Evolutionary conservation across 2,329 filamentous ascomycete species (phyloP).

Genomic region (Cercospora brassicicola): DNA sequence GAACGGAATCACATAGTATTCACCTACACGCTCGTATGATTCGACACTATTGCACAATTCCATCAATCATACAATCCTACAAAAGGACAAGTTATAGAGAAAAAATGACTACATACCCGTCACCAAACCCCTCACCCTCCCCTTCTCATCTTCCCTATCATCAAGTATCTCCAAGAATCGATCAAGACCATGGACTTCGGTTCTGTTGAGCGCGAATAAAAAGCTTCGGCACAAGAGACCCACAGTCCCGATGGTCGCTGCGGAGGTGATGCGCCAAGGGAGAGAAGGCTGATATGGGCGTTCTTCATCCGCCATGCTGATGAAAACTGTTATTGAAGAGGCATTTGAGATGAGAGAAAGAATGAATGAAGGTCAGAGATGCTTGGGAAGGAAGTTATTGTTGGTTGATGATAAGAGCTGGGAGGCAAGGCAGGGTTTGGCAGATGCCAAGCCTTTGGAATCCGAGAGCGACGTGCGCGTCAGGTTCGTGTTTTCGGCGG

Average conservation of each 20-base stretch:
- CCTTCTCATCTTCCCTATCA: constrained; percentile 64
- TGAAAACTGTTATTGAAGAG: background rate
- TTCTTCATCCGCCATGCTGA: constrained; percentile 45
- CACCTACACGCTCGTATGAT: background rate
- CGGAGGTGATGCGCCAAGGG: constrained; percentile 72
- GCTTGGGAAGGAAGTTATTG: background rate
- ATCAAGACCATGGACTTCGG: constrained; percentile 75
- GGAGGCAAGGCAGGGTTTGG: background rate
- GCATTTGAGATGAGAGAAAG: background rate
- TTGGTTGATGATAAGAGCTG: background rate
- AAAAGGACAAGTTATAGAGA: background rate
- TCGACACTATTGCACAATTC: constrained; percentile 59
- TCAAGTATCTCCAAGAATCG: constrained; percentile 75
- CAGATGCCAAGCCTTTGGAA: background rate
- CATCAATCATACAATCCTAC: background rate
- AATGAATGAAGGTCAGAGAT: background rate
- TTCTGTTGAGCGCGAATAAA: constrained; percentile 69
- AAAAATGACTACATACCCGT: constrained; percentile 61
- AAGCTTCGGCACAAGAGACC: constrained; percentile 72
- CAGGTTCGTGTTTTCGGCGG: background rate
- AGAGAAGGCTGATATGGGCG: constrained; percentile 58
- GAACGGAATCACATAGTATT: background rate
- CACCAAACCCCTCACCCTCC: constrained; percentile 72
- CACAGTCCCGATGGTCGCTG: constrained; percentile 70
- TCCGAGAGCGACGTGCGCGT: background rate